Conservation (phyloP, 2,329 filamentous ascomycete genomes). For the Cryphonectria nitschkei region DNA sequence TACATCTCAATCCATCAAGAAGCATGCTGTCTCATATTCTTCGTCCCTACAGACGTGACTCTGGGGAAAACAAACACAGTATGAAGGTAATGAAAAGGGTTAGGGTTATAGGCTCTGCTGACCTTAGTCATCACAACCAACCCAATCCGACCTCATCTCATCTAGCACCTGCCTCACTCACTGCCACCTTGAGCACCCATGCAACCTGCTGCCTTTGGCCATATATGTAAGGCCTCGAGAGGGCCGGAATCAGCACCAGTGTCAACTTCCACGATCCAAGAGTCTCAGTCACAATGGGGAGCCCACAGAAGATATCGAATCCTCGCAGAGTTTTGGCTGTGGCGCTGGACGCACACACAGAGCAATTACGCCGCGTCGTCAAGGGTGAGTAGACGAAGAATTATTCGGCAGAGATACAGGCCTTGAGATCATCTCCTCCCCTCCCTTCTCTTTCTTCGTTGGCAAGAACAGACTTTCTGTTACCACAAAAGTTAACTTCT, state of each 20-base stretch:
- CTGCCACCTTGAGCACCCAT: not conserved
- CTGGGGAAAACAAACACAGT: not conserved
- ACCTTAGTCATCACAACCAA: not conserved
- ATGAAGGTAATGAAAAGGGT: not conserved
- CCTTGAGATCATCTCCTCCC: not conserved
- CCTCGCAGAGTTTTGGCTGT: constrained; percentile 63
- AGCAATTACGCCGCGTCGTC: constrained; percentile 54
- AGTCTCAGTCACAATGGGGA: constrained; percentile 15
- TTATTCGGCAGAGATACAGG: too few relatives aligned
- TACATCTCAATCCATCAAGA: too few relatives aligned
- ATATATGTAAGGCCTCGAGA: not conserved
- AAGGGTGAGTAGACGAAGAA: constrained; percentile 48
- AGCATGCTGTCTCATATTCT: too few relatives aligned
- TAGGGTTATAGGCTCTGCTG: not conserved
- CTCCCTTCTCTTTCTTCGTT: not conserved
- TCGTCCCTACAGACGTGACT: too few relatives aligned
- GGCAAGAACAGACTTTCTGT: too few relatives aligned
- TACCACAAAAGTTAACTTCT: not conserved
- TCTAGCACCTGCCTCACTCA: not conserved
- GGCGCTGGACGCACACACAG: constrained; percentile 50
- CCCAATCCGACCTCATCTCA: not conserved
- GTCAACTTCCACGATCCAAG: not conserved
- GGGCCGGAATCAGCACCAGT: not conserved
- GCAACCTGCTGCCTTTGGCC: not conserved
- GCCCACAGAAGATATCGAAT: constrained; percentile 47